Evolutionary conservation across 257 asterid genomes (phyloP), one percentile per base, ranked within the genome.

Genomic region (Eucommia ulmoides): DNA sequence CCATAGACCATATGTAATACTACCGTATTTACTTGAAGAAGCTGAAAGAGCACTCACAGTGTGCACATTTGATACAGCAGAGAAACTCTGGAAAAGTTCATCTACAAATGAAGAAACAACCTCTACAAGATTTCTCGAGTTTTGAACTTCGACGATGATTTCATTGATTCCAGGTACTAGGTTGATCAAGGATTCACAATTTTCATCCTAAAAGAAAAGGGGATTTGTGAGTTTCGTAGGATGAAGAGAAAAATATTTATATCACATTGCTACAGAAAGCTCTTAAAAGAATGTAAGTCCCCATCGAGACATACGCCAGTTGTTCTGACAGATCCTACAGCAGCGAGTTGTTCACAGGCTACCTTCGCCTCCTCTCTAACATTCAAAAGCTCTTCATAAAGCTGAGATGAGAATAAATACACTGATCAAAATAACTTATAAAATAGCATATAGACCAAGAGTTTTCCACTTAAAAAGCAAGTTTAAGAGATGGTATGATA

Each of bases 141-240:
- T 72, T 60, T 88, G 80, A 60, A 75, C 72, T 64, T 82, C 93
- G 56, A 59, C 58, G 69, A 76, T 59, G 66, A 80, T 63, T 51
- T 71, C 93, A 60, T 69, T 55, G 24, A 73, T 66, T 64, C 80
- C 91, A 22, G 66, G 52, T 71, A 53, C 48, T 55, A 85, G 63
- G 51, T 62, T 65, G 55, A 26, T 52, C 65, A 71, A 41, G 60
- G 65, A 78, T 58, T 74, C 74, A 56, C 68, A 64, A 45, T 47
- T 58, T 60, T 73, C 80, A 58, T 69, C 96, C 94, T 85, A 79
- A 59, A 51, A 69, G 21, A n/a, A n/a, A n/a, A n/a, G n/a, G n/a
- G n/a, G n/a, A n/a, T n/a, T n/a, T n/a, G n/a, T n/a, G n/a, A n/a
- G n/a, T n/a, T n/a, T n/a, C n/a, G n/a, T n/a, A n/a, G n/a, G n/a